These are phyloP conservation scores for Fragilariopsis cylindrus DNA, from an alignment of 108 stramenopile genomes.

Conservation along the genomic window DNA sequence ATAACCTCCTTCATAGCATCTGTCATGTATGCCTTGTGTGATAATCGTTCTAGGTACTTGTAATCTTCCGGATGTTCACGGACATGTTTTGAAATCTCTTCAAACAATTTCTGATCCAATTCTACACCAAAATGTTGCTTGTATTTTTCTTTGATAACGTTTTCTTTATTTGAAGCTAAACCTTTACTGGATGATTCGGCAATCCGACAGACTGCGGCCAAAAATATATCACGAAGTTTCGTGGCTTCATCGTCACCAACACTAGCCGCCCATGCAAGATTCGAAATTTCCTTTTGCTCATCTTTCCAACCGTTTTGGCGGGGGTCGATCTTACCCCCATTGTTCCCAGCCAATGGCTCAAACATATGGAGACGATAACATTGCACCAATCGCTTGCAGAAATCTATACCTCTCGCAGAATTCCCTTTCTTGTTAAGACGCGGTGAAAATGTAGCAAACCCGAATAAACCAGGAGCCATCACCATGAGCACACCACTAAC, in stretches of 20 bases:
- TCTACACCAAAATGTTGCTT: background rate
- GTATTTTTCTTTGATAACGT: constrained; percentile 2
- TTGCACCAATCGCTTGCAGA: constrained; percentile 26
- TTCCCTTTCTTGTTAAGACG: constrained; percentile 51
- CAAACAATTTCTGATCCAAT: constrained; percentile 6
- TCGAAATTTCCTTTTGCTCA: constrained; percentile 10
- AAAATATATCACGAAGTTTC: constrained; percentile 9
- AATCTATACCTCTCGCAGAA: constrained; percentile 36
- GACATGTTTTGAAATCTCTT: background rate
- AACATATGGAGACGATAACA: constrained; percentile 26
- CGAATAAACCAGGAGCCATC: constrained; percentile 41
- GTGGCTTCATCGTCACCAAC: constrained; percentile 4
- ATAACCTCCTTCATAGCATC: background rate
- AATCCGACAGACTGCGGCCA: background rate
- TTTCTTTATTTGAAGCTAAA: background rate
- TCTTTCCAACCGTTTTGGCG: constrained; percentile 19
- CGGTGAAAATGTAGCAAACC: constrained; percentile 38
- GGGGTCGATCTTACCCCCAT: constrained; percentile 22
- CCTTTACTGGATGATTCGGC: constrained; percentile 12
- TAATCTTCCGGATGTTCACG: background rate
- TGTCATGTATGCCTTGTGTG: background rate
- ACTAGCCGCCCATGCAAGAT: constrained; percentile 11
- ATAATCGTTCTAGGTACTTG: constrained; percentile 3
- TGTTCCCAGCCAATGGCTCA: constrained; percentile 21
- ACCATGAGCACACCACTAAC: constrained; percentile 41